Conservation (phyloP, 2,329 filamentous ascomycete genomes). For the Tolypocladium pustulatum region DNA sequence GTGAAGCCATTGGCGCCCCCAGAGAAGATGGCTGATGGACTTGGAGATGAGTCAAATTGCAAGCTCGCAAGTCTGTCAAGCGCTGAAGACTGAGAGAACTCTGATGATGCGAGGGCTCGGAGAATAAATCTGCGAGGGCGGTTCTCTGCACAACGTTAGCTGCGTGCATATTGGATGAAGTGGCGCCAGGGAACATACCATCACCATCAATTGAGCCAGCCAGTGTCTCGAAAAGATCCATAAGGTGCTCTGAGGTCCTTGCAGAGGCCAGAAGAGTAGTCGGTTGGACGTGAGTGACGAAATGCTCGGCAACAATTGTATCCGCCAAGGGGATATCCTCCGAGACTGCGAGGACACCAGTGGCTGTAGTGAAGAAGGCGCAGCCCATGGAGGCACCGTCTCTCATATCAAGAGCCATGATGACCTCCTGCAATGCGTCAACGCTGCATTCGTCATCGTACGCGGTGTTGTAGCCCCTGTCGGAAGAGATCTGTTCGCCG, state of each 20-base stretch:
- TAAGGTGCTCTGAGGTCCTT: constrained; percentile 31
- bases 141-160: not conserved
- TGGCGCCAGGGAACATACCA: not conserved
- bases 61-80: constrained; percentile 52
- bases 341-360: constrained; percentile 63
- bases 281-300: constrained; percentile 43
- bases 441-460: not conserved
- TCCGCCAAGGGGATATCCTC: constrained; percentile 63
- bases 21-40: constrained; percentile 11
- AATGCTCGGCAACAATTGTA: constrained; percentile 56
- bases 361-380: constrained; percentile 65
- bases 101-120: constrained; percentile 57
- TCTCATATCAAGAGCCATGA: constrained; percentile 72
- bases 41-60: constrained; percentile 4
- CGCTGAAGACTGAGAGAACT: constrained; percentile 61
- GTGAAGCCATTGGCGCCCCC: constrained; percentile 1
- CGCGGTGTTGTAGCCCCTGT: not conserved
- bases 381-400: constrained; percentile 67
- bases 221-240: constrained; percentile 16
- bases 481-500: not conserved
- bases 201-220: not conserved
- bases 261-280: constrained; percentile 43
- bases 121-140: constrained; percentile 27
- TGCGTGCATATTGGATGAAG: not conserved
- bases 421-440: constrained; percentile 39